Percentiles rank a stretch among this genome's conserved stretches.
These are phyloP conservation scores for Fusarium subglutinans DNA, from an alignment of 2,329 filamentous ascomycete species.

Conservation along the genomic window DNA sequence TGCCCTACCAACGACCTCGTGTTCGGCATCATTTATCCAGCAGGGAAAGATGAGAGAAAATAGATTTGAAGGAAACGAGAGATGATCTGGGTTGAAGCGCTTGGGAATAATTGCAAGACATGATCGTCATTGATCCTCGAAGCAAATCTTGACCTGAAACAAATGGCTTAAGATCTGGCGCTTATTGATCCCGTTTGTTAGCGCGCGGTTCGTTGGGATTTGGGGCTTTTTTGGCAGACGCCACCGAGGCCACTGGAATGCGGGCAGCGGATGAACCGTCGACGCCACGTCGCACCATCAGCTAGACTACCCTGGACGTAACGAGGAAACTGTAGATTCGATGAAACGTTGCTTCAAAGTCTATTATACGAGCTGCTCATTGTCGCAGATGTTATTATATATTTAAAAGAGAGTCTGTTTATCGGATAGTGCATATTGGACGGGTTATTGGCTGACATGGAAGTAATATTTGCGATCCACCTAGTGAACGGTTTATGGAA, in stretches of 20 bases:
- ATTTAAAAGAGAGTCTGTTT: too few species aligned
- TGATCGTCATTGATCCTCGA: constrained; percentile 11
- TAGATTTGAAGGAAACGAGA: rapidly evolving
- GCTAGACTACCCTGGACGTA: constrained; percentile 5
- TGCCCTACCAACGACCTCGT: background rate
- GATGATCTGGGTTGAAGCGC: background rate
- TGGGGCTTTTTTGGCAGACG: background rate
- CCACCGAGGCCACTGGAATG: background rate
- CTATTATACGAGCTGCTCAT: too few species aligned
- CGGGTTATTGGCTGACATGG: too few species aligned
- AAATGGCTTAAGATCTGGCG: constrained; percentile 5
- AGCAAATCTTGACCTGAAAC: constrained; percentile 15
- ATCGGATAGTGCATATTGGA: too few species aligned
- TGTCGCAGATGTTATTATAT: too few species aligned
- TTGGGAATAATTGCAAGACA: background rate
- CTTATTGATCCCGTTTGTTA: constrained; percentile 7
- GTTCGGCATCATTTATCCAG: background rate
- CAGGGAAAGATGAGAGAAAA: background rate
- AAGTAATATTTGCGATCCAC: too few species aligned
- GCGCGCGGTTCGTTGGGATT: constrained; percentile 20
- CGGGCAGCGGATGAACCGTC: background rate
- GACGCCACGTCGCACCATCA: background rate
- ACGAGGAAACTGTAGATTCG: background rate
- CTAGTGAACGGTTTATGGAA: rapidly evolving
- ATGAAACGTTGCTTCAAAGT: background rate